Base-by-base conservation (phyloP, 2,329 filamentous ascomycete species). In the Pseudogymnoascus sp. region DNA sequence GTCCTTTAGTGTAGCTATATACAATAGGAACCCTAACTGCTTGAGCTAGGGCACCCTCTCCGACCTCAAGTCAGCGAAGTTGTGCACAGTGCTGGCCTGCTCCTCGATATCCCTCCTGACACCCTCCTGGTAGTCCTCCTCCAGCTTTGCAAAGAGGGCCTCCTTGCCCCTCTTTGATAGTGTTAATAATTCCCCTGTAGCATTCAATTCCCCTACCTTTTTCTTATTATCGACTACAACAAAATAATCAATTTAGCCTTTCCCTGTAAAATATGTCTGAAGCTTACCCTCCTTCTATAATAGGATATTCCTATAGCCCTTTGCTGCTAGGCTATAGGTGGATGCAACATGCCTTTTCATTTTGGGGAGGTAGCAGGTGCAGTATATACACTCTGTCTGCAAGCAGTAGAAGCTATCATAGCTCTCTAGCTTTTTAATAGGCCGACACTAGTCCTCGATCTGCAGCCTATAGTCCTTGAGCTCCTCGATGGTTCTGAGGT, bases 21-120 rank as follows among this genome's bases (percentile, higher is more conserved):
- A 12, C 41, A 14, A 60, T 18, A 11, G 57, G 57, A 65, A 66
- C 9, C 22, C 18, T 2, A 43, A 63, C 16, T 14, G n/a, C 11
- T 64, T 20, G 7, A 65, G 61, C 65, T 25, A 66, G 5, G 22
- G 57, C 11, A 64, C 61, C 47, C 61, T 59, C 11, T 57, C 59
- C 5, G 60, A 60, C 59, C 59, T 18, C 2, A 54, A 62, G 16
- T 62, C 61, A 8, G 22, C 30, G 60, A 65, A 47, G 22, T 65
- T 60, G 1, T 62, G 28, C 9, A 65, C 57, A 11, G 63, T 47
- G n/a, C 22, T 41, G 0, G 59, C 63, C 32, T 66, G 37, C 62
- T 61, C 57, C 32, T 60, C 18, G 30, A 65, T 22, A 37, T 62
- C 60, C 1, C 57, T 8, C 16, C 63, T 64, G 2, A 62, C 9